phyloP scores from a whole-genome alignment of 371 early-diverging fungal genomes.

The Actinomucor elegans region DNA sequence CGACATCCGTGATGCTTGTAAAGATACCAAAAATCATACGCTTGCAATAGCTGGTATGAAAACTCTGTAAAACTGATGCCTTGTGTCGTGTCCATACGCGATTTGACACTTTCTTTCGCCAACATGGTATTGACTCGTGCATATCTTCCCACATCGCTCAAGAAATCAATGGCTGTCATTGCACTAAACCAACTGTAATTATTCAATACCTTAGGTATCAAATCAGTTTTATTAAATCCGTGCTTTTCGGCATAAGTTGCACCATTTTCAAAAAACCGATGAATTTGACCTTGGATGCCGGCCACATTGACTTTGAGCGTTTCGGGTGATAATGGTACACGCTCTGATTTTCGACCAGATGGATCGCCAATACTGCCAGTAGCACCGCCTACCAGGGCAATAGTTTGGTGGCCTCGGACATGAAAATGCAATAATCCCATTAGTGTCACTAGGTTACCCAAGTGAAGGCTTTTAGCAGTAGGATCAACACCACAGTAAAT shows the following conservation, averaged over 20 bases:
- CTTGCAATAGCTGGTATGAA: slow-evolving; percentile 93
- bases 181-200: slow-evolving; percentile 82
- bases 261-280: slow-evolving; percentile 70
- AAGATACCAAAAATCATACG: slow-evolving; percentile 90
- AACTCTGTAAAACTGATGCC: slow-evolving; percentile 96
- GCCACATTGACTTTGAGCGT: slow-evolving; percentile 64
- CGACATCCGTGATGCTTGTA: slow-evolving; percentile 65
- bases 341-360: slow-evolving; percentile 81
- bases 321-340: slow-evolving; percentile 60
- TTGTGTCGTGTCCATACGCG: slow-evolving; percentile 75
- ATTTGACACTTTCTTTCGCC: slow-evolving; percentile 79
- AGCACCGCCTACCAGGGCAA: slow-evolving; percentile 92
- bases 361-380: slow-evolving; percentile 96
- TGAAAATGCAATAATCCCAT: slow-evolving; percentile 86
- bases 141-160: slow-evolving; percentile 77
- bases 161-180: slow-evolving; percentile 79
- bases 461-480: slow-evolving; percentile 87
- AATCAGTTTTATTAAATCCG: slow-evolving; percentile 26
- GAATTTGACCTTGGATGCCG: slow-evolving; percentile 71
- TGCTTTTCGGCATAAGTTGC: slow-evolving; percentile 56
- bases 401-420: slow-evolving; percentile 78
- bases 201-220: slow-evolving; percentile 64
- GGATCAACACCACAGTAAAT: slow-evolving; percentile 96
- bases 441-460: slow-evolving; percentile 88
- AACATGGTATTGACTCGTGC: slow-evolving; percentile 86